Conservation (phyloP, 2,329 filamentous ascomycete genomes). For the Elsinoe fawcettii region DNA sequence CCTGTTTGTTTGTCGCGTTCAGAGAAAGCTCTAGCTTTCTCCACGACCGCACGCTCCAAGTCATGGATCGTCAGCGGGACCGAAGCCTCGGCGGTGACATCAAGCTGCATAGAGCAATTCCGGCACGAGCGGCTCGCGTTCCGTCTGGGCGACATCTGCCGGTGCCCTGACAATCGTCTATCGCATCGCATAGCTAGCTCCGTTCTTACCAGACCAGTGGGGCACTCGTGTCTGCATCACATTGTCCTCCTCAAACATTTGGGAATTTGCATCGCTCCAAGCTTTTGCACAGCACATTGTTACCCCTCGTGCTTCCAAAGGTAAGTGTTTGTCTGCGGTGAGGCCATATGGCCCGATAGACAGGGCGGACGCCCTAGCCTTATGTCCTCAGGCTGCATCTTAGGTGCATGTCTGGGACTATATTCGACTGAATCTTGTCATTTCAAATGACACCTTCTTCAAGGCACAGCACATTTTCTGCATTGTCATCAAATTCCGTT, state of each 20-base stretch:
- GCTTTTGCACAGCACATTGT: too few species aligned
- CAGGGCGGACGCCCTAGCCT: not conserved
- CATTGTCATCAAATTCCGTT: not conserved
- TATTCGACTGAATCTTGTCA: not conserved
- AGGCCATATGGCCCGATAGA: not conserved
- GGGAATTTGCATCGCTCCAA: too few species aligned
- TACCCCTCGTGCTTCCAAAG: too few species aligned
- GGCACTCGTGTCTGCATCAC: too few species aligned
- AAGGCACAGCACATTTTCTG: too few species aligned
- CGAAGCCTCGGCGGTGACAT: slow-evolving; percentile 1
- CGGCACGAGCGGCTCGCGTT: not conserved
- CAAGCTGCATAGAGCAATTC: not conserved
- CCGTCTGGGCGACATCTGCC: not conserved
- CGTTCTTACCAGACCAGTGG: too few species aligned
- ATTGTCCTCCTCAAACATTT: too few species aligned
- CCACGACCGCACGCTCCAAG: not conserved
- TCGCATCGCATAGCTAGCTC: too few species aligned
- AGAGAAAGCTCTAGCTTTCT: not conserved
- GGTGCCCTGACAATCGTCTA: too few species aligned
- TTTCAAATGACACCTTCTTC: too few species aligned
- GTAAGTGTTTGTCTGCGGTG: too few species aligned
- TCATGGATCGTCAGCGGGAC: not conserved
- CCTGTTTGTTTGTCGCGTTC: not conserved
- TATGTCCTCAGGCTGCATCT: not conserved
- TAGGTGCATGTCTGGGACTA: not conserved